Evolutionary conservation across 768 basidiomycete genomes (phyloP).

Genomic region (Leucocoprinus sp.): DNA sequence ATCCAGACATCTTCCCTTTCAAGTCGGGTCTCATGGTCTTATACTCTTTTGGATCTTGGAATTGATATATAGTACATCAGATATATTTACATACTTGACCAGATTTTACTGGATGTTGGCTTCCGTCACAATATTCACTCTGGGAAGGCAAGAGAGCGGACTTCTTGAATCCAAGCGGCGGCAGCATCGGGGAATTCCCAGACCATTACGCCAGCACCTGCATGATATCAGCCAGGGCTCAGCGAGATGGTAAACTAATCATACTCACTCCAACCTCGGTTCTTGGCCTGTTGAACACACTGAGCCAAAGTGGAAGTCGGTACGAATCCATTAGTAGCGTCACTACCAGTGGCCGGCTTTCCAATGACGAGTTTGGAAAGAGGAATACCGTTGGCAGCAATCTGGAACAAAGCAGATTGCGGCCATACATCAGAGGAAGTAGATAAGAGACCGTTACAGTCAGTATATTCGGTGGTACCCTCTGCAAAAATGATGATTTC

Average conservation of each 20-base stretch:
- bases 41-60: neutral
- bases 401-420: slow-evolving; percentile 50
- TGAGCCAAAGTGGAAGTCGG: slow-evolving; percentile 44
- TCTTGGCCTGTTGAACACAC: slow-evolving; percentile 54
- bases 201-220: slow-evolving; percentile 30
- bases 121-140: slow-evolving; percentile 15
- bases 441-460: slow-evolving; percentile 49
- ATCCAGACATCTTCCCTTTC: neutral
- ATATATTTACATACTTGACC: neutral
- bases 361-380: slow-evolving; percentile 67
- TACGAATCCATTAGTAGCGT: slow-evolving; percentile 60
- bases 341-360: slow-evolving; percentile 49
- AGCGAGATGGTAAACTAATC: neutral
- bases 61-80: neutral
- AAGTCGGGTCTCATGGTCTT: neutral
- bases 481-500: slow-evolving; percentile 29
- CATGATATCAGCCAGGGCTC: slow-evolving; percentile 4
- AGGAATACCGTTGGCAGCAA: slow-evolving; percentile 47
- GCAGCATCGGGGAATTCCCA: slow-evolving; percentile 36
- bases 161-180: slow-evolving; percentile 31
- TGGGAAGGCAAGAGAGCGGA: slow-evolving; percentile 28
- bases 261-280: slow-evolving; percentile 57
- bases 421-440: slow-evolving; percentile 57
- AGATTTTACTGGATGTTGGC: neutral
- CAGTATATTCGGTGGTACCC: slow-evolving; percentile 55